Base-by-base conservation (phyloP, 148 eudicot genomes). In the Chenopodium formosanum region DNA sequence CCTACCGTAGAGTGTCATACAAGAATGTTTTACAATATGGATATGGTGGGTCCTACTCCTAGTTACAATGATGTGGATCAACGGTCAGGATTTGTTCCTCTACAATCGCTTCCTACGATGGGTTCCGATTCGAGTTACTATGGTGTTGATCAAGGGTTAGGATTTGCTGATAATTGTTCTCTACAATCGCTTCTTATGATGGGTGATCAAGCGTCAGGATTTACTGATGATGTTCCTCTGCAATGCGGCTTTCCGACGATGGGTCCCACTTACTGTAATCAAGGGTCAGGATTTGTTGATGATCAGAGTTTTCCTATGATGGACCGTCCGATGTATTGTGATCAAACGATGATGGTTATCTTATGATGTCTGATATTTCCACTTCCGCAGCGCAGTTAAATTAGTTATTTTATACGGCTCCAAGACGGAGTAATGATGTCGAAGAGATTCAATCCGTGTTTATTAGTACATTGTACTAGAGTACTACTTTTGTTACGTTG, bases 201-300 rank as follows among this genome's bases (percentile, higher is more conserved):
- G 68, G 78, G 76, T 78, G 68, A 78, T 78, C 82, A 73, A 83
- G 85, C 68, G 19, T 25, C 25, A 9, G 47, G 76, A n/a, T 48
- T 64, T 78, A 53, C 10, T 50, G 78, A 60, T 64, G 9, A 72
- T 64, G 2, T 31, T 1, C 31, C 34, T 9, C 46, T 27, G 23
- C 66, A 31, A 13, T 40, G 44, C 7, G 44, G 44, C 44, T 40
- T 40, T 40, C 7, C 44, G 44, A 50, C 14, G 53, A 50, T 50
- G 53, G 53, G 62, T 82, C 14, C 19, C 17, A n/a, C 23, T 67
- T 67, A 67, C 70, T 67, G 1, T 67, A 7, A 29, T 67, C 66
- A 67, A 67, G 11, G 11, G 9, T n/a, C 66, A 62, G 66, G 66
- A 20, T 25, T 67, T 67, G 70, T 4, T 67, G 34, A 67, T 67